These are phyloP conservation scores for Suillus subluteus DNA, from an alignment of 768 basidiomycete species.

Conservation along the genomic window DNA sequence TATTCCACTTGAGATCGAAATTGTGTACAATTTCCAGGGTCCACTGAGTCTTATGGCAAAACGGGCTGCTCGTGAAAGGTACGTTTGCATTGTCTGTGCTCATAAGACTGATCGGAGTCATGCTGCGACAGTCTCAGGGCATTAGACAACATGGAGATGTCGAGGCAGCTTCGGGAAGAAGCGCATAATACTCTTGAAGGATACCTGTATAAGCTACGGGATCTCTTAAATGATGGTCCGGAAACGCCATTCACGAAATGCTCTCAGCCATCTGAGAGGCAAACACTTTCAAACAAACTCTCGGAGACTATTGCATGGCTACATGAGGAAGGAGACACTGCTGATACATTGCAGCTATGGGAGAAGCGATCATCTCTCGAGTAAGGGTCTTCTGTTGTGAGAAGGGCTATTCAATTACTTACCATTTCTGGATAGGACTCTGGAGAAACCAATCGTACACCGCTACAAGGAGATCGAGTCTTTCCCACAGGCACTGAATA, in stretches of 20 bases:
- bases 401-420: constrained; percentile 6
- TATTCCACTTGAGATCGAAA: constrained; percentile 66
- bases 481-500: constrained; percentile 83
- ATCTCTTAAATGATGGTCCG: constrained; percentile 68
- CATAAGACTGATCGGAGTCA: constrained; percentile 13
- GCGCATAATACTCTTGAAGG: constrained; percentile 90
- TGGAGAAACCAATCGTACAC: constrained; percentile 82
- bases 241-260: constrained; percentile 85
- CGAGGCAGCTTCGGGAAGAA: constrained; percentile 82
- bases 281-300: constrained; percentile 64
- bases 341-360: constrained; percentile 73
- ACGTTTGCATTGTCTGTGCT: constrained; percentile 23
- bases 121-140: constrained; percentile 63
- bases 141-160: constrained; percentile 75
- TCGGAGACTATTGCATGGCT: constrained; percentile 85
- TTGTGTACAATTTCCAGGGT: constrained; percentile 62
- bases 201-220: constrained; percentile 90
- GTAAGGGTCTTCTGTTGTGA: constrained; percentile 50
- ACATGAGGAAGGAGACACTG: constrained; percentile 79
- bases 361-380: constrained; percentile 81
- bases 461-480: constrained; percentile 89
- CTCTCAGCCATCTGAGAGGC: constrained; percentile 73
- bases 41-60: constrained; percentile 84
- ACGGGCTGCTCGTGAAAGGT: constrained; percentile 73
- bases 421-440: constrained; percentile 45